Percentiles rank a stretch among this genome's conserved stretches.
These are phyloP conservation scores for Lyophyllum decastes DNA, from an alignment of 768 basidiomycete genomes.

Conservation along the genomic window DNA sequence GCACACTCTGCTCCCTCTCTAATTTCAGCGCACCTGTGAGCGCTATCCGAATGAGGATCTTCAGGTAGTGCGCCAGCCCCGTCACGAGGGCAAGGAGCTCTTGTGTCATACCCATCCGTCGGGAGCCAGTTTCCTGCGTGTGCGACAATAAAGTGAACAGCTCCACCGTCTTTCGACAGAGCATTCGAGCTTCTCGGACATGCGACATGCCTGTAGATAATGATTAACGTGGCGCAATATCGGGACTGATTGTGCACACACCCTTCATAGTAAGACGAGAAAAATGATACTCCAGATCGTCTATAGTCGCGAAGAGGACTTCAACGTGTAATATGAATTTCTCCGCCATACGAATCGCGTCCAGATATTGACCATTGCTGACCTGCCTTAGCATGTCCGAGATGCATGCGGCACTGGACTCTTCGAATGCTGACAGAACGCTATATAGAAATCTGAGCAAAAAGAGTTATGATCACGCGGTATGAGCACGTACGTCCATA, in stretches of 20 bases:
- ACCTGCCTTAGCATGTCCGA: conserved; percentile 98
- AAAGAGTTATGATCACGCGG: conserved; percentile 7
- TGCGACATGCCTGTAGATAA: conserved; percentile 84
- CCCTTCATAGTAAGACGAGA: conserved; percentile 80
- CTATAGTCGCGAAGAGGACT: conserved; percentile 94
- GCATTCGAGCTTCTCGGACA: conserved; percentile 96
- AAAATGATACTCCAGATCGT: conserved; percentile 93
- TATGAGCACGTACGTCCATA: conserved; percentile 83
- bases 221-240: conserved; percentile 15
- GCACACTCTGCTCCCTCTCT: conserved; percentile 84
- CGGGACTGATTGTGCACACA: conserved; percentile 35
- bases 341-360: conserved; percentile 98
- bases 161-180: conserved; percentile 98
- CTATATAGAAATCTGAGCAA: conserved; percentile 34
- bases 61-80: conserved; percentile 98
- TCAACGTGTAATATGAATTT: conserved; percentile 99
- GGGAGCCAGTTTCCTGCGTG: conserved; percentile 89
- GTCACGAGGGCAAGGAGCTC: conserved; percentile 96
- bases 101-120: conserved; percentile 95
- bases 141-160: conserved; percentile 95
- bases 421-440: conserved; percentile 96
- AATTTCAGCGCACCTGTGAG: conserved; percentile 94
- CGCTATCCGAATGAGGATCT: conserved; percentile 98
- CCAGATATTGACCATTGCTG: conserved; percentile 94
- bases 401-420: conserved; percentile 98